These are phyloP conservation scores for Maudiozyma saulgeensis DNA, from an alignment of 805 yeast genomes.

Conservation along the genomic window DNA sequence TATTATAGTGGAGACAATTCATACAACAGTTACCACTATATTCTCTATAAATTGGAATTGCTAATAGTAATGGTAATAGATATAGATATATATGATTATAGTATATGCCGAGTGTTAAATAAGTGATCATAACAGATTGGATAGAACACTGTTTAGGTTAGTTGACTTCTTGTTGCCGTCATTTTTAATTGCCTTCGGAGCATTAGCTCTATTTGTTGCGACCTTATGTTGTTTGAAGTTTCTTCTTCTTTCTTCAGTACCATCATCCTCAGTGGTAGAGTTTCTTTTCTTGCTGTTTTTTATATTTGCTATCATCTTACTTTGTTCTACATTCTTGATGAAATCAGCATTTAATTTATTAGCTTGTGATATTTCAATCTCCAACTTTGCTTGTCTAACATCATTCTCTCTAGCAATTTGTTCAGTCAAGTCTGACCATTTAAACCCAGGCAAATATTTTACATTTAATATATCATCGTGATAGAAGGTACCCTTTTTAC, in stretches of 20 bases:
- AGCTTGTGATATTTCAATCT: slow-evolving; percentile 84
- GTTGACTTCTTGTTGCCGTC: slow-evolving; percentile 38
- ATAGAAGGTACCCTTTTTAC: slow-evolving; percentile 81
- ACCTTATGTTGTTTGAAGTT: slow-evolving; percentile 64
- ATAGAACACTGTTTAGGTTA: slow-evolving; percentile 37
- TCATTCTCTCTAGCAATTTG: slow-evolving; percentile 88
- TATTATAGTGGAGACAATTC: no score
- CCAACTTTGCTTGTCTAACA: slow-evolving; percentile 74
- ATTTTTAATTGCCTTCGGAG: slow-evolving; percentile 33
- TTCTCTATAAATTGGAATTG: no score
- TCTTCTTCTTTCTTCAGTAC: slow-evolving; percentile 34
- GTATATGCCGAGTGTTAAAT: neutral
- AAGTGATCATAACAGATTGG: slow-evolving; percentile 37
- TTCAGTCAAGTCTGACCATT: slow-evolving; percentile 90
- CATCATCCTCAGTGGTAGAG: slow-evolving; percentile 11
- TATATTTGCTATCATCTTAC: slow-evolving; percentile 70
- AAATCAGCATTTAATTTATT: slow-evolving; percentile 77
- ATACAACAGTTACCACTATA: no score
- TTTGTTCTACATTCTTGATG: slow-evolving; percentile 73
- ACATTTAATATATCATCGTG: slow-evolving; percentile 90
- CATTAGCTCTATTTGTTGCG: slow-evolving; percentile 57
- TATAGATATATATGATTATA: neutral
- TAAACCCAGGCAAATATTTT: slow-evolving; percentile 82
- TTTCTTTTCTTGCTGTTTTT: slow-evolving; percentile 28
- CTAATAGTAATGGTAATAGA: no score